Base-by-base conservation (phyloP, 2,329 filamentous ascomycete genomes). In the Colletotrichum sojae region DNA sequence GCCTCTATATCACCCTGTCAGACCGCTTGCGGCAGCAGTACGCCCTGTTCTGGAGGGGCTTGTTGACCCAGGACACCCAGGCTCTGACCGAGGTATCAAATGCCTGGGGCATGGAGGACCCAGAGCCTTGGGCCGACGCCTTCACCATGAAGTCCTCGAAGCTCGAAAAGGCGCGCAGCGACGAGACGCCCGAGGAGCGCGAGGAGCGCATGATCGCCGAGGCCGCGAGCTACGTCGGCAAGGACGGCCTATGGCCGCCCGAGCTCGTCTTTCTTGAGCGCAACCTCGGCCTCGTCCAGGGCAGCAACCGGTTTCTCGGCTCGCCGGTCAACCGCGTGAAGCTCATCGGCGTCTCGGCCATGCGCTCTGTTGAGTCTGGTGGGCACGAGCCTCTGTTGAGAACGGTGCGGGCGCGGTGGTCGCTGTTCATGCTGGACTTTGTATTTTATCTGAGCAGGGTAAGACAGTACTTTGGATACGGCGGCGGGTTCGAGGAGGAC, bases 251-350 rank as follows among this genome's bases (percentile, higher is more conserved):
- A 73, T 92, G 91, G 86, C 91, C 91, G 0, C 86, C 87, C 60
- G 91, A 93, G 73, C 86, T 94, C 45, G 88, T 93, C 73, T 93
- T 94, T 80, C 91, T 94, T 71, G 91, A 91, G 3, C 86, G 91
- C 18, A 93, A 93, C 74, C 83, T 94, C 77, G 86, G 91, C 36
- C 93, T 94, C 71, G 91, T 93, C 2, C 91, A 93, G 76, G 91
- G 89, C 0, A 92, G 92, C 77, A 93, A 93, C 75, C 91, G 93
- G 71, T 92, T 90, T 78, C 84, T 94, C 18, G 91, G 91, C 25
- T 90, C 88, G 0, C 91, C 91, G 0, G 91, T 94, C n/a, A 94
- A 94, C 73, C 81, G 90, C 0, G 85, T 92, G 74, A 92, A 92
- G 75, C 91, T 92, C 67, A 91, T 89, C 0, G 89, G 63, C 6